Conservation (phyloP, 106 monocot genomes). For the Allium sativum region DNA sequence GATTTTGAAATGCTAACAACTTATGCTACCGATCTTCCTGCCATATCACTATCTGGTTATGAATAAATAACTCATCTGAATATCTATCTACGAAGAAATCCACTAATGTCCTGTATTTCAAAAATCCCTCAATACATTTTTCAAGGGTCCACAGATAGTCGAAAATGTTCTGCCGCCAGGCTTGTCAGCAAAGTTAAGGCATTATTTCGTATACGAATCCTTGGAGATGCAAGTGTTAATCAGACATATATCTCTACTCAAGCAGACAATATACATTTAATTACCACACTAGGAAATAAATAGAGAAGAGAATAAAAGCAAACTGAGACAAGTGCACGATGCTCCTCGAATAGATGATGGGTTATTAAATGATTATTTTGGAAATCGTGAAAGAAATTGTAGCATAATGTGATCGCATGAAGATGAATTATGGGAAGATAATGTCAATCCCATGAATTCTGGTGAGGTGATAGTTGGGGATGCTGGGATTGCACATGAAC, state of each 20-base stretch:
- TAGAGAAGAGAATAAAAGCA: constrained; percentile 67
- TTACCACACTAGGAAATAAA: constrained; percentile 17
- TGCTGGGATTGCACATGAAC: constrained; percentile 31
- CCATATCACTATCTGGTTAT: constrained; percentile 55
- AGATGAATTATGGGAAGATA: constrained; percentile 29
- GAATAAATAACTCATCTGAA: background rate
- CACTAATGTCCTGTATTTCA: too few species aligned
- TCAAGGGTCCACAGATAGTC: constrained; percentile 63
- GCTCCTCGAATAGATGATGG: constrained; percentile 43
- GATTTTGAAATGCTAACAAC: constrained; percentile 82
- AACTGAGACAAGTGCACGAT: constrained; percentile 35
- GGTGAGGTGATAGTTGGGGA: constrained; percentile 33
- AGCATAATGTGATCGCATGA: constrained; percentile 17
- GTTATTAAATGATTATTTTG: constrained; percentile 25
- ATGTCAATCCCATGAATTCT: constrained; percentile 23
- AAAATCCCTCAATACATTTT: background rate
- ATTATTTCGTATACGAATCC: constrained; percentile 56
- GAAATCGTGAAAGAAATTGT: constrained; percentile 20
- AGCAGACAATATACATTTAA: constrained; percentile 38
- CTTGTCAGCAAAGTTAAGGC: constrained; percentile 87
- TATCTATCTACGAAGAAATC: background rate
- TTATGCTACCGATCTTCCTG: constrained; percentile 88
- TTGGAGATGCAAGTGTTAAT: constrained; percentile 46
- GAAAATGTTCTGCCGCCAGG: constrained; percentile 77
- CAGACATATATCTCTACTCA: constrained; percentile 46